phyloP scores from a whole-genome alignment of 139 green algal genomes.

The Chlamydomonas sphaeroides region DNA sequence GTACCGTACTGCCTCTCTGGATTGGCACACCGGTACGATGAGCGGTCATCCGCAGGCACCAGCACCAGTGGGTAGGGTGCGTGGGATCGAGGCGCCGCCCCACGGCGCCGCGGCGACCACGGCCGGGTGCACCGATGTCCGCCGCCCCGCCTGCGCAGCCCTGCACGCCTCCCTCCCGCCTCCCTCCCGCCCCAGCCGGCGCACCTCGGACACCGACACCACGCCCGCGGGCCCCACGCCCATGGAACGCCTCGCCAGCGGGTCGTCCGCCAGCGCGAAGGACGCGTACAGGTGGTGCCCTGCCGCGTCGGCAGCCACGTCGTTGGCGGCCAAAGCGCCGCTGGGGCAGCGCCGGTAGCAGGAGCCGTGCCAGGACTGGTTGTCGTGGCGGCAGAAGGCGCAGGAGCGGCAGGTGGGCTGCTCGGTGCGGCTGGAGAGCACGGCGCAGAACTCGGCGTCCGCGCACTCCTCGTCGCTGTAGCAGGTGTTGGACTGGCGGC shows the following conservation, averaged over 20 bases:
- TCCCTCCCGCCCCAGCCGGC: no score
- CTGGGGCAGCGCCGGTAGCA: slow-evolving; percentile 15
- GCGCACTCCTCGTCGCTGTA: slow-evolving; percentile 2
- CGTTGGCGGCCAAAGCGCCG: slow-evolving; percentile 4
- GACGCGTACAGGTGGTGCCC: background rate
- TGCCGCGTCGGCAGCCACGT: background rate
- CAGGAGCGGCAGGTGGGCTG: slow-evolving; percentile 18
- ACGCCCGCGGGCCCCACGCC: background rate
- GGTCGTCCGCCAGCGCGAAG: background rate
- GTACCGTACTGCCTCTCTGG: no score
- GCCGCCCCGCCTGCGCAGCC: no score
- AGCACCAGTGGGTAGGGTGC: no score
- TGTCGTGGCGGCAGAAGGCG: slow-evolving; percentile 9
- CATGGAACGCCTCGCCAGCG: background rate
- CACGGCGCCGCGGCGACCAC: no score
- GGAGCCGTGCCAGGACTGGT: slow-evolving; percentile 1
- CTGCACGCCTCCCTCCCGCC: no score
- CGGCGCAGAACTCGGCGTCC: slow-evolving; percentile 12
- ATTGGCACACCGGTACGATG: no score
- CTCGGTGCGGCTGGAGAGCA: background rate
- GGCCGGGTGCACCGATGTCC: no score
- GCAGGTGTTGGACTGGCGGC: background rate
- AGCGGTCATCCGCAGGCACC: no score
- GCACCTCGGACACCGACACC: background rate
- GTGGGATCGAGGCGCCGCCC: no score